Base-by-base conservation (phyloP, 805 yeast species). In the Scheffersomyces ergatensis region DNA sequence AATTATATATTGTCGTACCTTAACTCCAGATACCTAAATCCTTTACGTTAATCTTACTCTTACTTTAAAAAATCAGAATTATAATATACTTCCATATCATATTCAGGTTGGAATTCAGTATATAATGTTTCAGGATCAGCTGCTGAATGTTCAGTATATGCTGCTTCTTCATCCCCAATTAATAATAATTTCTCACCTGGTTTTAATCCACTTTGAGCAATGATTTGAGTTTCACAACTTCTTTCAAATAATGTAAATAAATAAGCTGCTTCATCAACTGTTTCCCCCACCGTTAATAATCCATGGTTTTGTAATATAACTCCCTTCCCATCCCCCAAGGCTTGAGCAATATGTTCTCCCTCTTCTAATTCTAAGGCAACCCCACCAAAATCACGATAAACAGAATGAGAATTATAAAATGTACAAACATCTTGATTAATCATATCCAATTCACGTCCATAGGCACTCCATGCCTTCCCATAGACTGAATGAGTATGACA, bases 391-490 rank as follows among this genome's bases (percentile, higher is more conserved):
- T 78, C 77, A 15, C 54, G 44, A 60, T 83, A 84, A 3, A 86
- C 89, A 1, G 81, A 61, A 46, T 85, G 93, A 36, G 67, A 65
- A 26, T 81, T 76, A 69, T 82, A 82, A 50, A 87, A 78, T 9
- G 71, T 65, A 58, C 90, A 84, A 3, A 70, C 83, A 51, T 87
- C 95, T 65, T 86, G 95, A 63, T 81, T 85, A 45, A 86, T 53
- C 93, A 86, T 86, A 45, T 85, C 90, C 47, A 86, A 66, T 23
- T 60, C 59, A 39, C 57, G 57, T 5, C 70, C 72, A 32, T 66
- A 57, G 2, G 66, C 57, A 15, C 64, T 53, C 46, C 53, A 68
- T 2, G 72, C 67, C 47, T 66, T 67, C 9, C 74, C 74, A 46
- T 63, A 58, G 11, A 56, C 49, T 3, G 71, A 64, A 43, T 68